A percentile compares a stretch with the other conserved stretches of the same genome.
Evolutionary conservation across 164 flowering plant genomes (phyloP).

Genomic region (Malania oleifera): DNA sequence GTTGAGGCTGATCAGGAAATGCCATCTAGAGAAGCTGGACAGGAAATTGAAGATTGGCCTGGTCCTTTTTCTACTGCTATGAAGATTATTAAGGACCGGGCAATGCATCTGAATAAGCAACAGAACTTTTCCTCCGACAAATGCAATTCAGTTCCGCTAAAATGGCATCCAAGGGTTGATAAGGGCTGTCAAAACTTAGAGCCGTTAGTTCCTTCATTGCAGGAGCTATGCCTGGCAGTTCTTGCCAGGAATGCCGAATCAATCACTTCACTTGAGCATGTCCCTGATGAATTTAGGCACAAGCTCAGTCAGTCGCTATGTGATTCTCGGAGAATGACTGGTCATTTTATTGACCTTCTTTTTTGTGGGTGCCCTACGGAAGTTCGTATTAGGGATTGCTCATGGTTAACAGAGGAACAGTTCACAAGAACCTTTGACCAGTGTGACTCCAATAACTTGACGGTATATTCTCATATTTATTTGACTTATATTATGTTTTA

Average conservation of each 20-base stretch:
- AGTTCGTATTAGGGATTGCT: slow-evolving; percentile 3
- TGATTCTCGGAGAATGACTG: too few species aligned
- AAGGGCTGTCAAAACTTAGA: not conserved
- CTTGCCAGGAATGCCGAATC: too few species aligned
- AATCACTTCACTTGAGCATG: too few species aligned
- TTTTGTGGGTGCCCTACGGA: slow-evolving; percentile 1
- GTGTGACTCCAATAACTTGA: not conserved
- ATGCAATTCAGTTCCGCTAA: not conserved
- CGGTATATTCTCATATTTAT: not conserved
- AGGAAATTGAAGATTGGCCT: slow-evolving; percentile 5
- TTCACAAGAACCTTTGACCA: not conserved
- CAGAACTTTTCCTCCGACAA: not conserved
- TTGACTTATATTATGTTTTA: too few species aligned
- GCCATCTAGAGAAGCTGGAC: not conserved
- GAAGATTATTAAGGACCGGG: not conserved
- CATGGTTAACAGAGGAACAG: slow-evolving; percentile 1
- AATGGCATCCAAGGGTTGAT: not conserved
- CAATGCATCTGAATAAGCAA: not conserved
- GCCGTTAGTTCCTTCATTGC: too few species aligned
- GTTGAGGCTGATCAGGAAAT: too few species aligned
- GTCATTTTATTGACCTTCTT: not conserved
- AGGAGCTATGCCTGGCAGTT: too few species aligned
- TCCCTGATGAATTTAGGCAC: too few species aligned
- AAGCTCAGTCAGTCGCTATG: too few species aligned
- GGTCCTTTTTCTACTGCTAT: slow-evolving; percentile 5